Base-by-base conservation (phyloP, 306 rosid genomes). In the Lathyrus oleraceus region DNA sequence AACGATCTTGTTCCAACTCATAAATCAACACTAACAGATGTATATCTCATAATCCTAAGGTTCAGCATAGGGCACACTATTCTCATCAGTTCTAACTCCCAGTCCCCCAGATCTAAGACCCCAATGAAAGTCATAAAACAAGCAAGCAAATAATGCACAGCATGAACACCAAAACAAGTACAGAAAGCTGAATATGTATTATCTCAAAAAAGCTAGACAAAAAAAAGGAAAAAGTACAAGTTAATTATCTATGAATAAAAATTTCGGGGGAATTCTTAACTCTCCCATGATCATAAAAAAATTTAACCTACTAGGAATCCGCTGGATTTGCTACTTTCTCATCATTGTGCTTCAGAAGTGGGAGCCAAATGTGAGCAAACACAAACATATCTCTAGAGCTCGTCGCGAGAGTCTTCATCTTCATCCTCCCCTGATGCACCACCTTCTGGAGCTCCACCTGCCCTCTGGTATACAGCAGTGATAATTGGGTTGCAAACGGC, bases 401-500 rank as follows among this genome's bases (percentile, higher is more conserved):
- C 97, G 0, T 95, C 96, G 4, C 89, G 97, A 4, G 97, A 87
- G 0, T 92, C 96, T 0, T 91, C 96, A 0, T 91, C 98, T 4
- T 94, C 98, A 0, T 83, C 96, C 15, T 92, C 96, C 0, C 61
- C 84, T 0, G 91, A 80, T 39, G 61, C 84, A 20, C 87, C 96
- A 6, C 85, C 92, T 89, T 89, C 92, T 1, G 97, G 88, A 45
- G 88, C 95, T 0, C 99, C 97, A 30, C 99, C 96, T 0, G 99
- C 82, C 28, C 97, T 79, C 86, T 95, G 97, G 70, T 95, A 95
- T 0, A 95, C 96, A 0, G 97, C 91, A 2, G 90, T 78, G 79
- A 95, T 89, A 52, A 91, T 95, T 15, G 99, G 99, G 67, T 95
- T 95, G 65, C 99, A 95, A 13, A 89, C 96, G 0, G 96, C 97